Evolutionary conservation across 768 basidiomycete species (phyloP).

Genomic region (Tricholoma terreum): DNA sequence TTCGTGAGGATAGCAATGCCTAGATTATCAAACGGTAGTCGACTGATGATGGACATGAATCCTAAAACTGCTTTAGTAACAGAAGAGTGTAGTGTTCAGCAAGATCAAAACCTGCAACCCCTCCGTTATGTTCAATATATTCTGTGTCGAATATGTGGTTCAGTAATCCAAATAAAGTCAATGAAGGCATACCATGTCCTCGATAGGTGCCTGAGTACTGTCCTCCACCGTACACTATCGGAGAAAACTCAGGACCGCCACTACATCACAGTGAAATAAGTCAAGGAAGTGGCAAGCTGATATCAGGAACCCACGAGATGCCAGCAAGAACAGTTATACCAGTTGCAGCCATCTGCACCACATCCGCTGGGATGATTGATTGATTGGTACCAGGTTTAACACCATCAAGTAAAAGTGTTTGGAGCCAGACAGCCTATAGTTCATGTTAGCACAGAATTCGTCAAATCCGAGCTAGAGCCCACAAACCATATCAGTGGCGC

Average conservation of each 20-base stretch:
- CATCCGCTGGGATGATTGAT: slow-evolving; percentile 19
- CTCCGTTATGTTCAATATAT: slow-evolving; percentile 13
- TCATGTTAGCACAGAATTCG: not conserved
- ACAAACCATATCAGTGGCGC: slow-evolving; percentile 24
- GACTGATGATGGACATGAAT: slow-evolving; percentile 12
- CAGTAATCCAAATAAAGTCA: not conserved
- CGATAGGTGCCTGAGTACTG: slow-evolving; percentile 21
- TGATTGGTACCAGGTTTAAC: slow-evolving; percentile 19
- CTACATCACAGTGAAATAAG: not conserved
- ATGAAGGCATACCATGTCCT: slow-evolving; percentile 18
- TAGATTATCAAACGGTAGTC: slow-evolving; percentile 13
- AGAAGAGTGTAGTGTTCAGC: not conserved
- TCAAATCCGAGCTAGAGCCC: not conserved
- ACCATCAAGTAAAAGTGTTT: slow-evolving; percentile 25
- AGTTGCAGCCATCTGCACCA: not conserved
- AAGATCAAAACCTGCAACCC: slow-evolving; percentile 1
- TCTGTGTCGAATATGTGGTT: slow-evolving; percentile 2
- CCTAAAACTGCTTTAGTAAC: not conserved
- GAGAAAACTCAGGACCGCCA: slow-evolving; percentile 20
- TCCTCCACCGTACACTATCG: slow-evolving; percentile 23
- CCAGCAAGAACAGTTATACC: not conserved
- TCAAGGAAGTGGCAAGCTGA: not conserved
- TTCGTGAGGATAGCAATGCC: slow-evolving; percentile 27
- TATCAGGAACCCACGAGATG: not conserved
- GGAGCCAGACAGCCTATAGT: slow-evolving; percentile 27